phyloP scores from a whole-genome alignment of 805 yeast genomes.

The Candida pseudofarinosa region DNA sequence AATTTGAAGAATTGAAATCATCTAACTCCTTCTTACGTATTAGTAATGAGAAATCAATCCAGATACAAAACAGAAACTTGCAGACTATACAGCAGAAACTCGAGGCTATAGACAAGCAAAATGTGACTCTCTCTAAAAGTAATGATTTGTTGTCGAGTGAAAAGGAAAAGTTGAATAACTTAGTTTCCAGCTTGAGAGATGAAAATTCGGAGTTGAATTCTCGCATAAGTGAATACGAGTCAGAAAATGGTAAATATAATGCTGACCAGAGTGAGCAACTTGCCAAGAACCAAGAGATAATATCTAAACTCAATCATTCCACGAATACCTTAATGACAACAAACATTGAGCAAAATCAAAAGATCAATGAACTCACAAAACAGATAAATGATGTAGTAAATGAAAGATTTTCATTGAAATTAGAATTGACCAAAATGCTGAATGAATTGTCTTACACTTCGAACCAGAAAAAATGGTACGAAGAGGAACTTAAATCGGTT shows the following conservation, averaged over 20 bases:
- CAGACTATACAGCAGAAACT: slow-evolving; percentile 17
- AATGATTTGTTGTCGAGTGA: slow-evolving; percentile 12
- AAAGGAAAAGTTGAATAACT: slow-evolving; percentile 9
- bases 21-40: slow-evolving; percentile 30
- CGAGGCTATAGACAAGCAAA: slow-evolving; percentile 17
- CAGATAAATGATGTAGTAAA: slow-evolving; percentile 35
- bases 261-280: slow-evolving; percentile 9
- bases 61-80: slow-evolving; percentile 20
- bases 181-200: slow-evolving; percentile 11
- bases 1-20: slow-evolving; percentile 25
- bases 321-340: slow-evolving; percentile 26
- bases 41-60: slow-evolving; percentile 30
- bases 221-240: slow-evolving; percentile 14
- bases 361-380: slow-evolving; percentile 30
- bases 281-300: slow-evolving; percentile 18
- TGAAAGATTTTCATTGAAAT: slow-evolving; percentile 32
- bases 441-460: slow-evolving; percentile 31
- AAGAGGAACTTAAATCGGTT: slow-evolving; percentile 30
- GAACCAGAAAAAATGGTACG: slow-evolving; percentile 39
- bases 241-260: slow-evolving; percentile 9
- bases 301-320: slow-evolving; percentile 23
- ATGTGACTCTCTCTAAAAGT: slow-evolving; percentile 14
- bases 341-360: slow-evolving; percentile 34
- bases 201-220: slow-evolving; percentile 12
- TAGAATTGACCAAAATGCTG: slow-evolving; percentile 29